These are phyloP conservation scores for Peronospora belbahrii DNA, from an alignment of 352 stramenopile genomes.

Conservation along the genomic window DNA sequence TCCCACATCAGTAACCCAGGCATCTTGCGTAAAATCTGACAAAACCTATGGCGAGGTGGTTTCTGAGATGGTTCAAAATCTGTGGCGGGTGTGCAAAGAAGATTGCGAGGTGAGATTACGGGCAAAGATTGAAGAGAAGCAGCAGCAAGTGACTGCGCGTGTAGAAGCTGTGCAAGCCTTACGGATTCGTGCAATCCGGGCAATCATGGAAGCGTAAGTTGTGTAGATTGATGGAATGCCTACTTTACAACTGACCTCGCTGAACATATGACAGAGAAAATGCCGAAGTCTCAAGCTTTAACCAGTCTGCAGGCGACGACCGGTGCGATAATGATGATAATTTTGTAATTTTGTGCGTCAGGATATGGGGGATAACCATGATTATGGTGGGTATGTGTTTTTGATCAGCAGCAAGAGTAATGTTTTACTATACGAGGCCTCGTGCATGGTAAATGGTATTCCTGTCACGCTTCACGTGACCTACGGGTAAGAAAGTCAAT, in stretches of 20 bases:
- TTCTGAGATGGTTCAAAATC: conserved; percentile 57
- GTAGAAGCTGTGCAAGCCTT: conserved; percentile 58
- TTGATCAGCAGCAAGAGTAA: conserved; percentile 32
- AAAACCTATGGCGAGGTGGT: conserved; percentile 69
- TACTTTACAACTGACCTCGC: conserved; percentile 1
- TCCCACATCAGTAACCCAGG: conserved; percentile 5
- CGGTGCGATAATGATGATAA: conserved; percentile 15
- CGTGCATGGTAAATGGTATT: conserved; percentile 63
- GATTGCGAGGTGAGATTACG: conserved; percentile 50
- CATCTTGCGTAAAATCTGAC: not conserved
- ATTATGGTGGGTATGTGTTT: not conserved
- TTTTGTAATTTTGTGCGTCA: not conserved
- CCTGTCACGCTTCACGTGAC: conserved; percentile 69
- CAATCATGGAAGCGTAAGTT: conserved; percentile 62
- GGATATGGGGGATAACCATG: not conserved
- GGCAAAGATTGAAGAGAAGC: conserved; percentile 76
- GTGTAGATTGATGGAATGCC: not conserved
- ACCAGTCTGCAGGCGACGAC: conserved; percentile 21
- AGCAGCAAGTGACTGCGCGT: conserved; percentile 53
- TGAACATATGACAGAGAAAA: conserved; percentile 26
- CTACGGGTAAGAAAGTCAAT: conserved; percentile 39
- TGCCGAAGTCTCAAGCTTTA: conserved; percentile 41
- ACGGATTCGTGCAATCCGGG: conserved; percentile 39
- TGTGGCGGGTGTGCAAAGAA: conserved; percentile 50
- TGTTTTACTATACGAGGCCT: conserved; percentile 74